Evolutionary conservation across 306 rosid species (phyloP).

Genomic region (Pterocarpus santalinus): DNA sequence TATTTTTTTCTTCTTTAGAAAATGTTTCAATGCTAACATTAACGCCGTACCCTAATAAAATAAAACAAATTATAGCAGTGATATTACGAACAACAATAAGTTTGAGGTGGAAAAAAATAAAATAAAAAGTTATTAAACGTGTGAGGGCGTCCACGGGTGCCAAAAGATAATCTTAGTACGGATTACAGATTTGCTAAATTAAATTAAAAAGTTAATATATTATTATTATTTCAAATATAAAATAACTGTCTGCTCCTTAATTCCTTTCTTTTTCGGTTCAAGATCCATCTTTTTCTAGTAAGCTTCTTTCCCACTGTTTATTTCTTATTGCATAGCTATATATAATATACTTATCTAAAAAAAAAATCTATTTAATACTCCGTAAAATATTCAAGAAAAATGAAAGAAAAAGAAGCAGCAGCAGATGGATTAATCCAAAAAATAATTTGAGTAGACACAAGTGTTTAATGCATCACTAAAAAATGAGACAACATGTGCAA

Average conservation of each 20-base stretch:
- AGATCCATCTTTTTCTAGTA: background rate
- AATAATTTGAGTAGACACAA: background rate
- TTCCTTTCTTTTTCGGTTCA: background rate
- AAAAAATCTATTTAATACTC: background rate
- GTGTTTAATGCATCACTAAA: slow-evolving; percentile 15
- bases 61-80: too few species aligned
- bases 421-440: background rate
- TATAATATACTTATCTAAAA: background rate
- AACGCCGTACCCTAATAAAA: too few species aligned
- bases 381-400: background rate
- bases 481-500: slow-evolving; percentile 28
- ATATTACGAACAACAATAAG: too few species aligned
- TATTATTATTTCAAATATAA: background rate
- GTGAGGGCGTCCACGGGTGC: too few species aligned
- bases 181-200: too few species aligned
- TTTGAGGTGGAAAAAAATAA: too few species aligned
- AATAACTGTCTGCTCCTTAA: background rate
- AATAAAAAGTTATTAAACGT: too few species aligned
- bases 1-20: too few species aligned
- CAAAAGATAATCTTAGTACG: too few species aligned
- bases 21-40: too few species aligned
- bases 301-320: background rate
- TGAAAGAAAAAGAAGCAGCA: background rate
- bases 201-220: too few species aligned
- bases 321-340: slow-evolving; percentile 2